These are phyloP conservation scores for Schwanniomyces vanrijiae DNA, from an alignment of 805 yeast genomes.

Conservation along the genomic window DNA sequence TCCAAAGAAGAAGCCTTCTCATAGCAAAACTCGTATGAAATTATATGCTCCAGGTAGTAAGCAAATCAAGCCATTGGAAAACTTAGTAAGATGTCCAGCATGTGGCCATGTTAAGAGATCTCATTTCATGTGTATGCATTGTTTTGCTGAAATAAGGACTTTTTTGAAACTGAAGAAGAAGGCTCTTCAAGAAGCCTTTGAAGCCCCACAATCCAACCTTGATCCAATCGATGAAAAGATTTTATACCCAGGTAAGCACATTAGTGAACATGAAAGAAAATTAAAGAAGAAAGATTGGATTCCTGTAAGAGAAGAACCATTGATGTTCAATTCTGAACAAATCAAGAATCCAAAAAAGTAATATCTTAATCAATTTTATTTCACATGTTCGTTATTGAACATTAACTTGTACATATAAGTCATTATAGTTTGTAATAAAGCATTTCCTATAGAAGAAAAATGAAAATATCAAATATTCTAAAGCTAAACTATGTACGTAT, in stretches of 20 bases:
- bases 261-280: constrained; percentile 29
- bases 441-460: neutral
- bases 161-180: constrained; percentile 61
- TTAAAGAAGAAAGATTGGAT: constrained; percentile 44
- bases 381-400: neutral
- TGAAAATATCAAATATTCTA: too few relatives aligned
- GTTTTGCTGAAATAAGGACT: constrained; percentile 77
- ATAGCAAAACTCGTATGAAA: constrained; percentile 80
- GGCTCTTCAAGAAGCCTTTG: constrained; percentile 21
- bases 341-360: constrained; percentile 13
- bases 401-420: neutral
- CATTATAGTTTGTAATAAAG: neutral
- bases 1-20: constrained; percentile 92
- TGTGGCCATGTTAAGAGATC: constrained; percentile 92
- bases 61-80: constrained; percentile 71
- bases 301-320: constrained; percentile 43
- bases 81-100: constrained; percentile 88
- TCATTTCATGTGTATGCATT: constrained; percentile 89
- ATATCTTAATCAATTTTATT: neutral
- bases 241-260: constrained; percentile 71
- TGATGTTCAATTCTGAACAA: constrained; percentile 30
- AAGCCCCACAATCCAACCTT: constrained; percentile 43
- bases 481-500: too few relatives aligned
- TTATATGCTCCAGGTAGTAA: constrained; percentile 81
- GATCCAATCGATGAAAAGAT: constrained; percentile 63